A percentile compares a stretch with the other conserved stretches of the same genome.
These are phyloP conservation scores for Phaeotremella skinneri DNA, from an alignment of 768 basidiomycete species.

Conservation along the genomic window DNA sequence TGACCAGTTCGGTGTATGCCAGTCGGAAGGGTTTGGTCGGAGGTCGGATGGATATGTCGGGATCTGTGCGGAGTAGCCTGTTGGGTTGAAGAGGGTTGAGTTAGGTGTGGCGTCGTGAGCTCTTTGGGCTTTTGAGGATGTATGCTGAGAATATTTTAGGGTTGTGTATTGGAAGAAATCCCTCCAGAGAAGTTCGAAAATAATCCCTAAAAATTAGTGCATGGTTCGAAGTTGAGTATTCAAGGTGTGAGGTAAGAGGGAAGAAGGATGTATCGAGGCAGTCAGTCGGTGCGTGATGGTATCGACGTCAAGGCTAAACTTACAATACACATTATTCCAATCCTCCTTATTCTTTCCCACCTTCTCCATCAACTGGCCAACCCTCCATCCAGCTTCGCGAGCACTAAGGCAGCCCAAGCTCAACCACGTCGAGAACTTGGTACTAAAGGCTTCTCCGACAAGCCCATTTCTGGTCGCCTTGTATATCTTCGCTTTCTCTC, in stretches of 20 bases:
- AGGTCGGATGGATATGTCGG: slow-evolving; percentile 24
- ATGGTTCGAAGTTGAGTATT: neutral
- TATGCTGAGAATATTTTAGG: slow-evolving; percentile 31
- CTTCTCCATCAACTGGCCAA: slow-evolving; percentile 33
- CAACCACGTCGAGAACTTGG: slow-evolving; percentile 55
- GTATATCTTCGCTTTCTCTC: slow-evolving; percentile 47
- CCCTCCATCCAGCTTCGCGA: slow-evolving; percentile 43
- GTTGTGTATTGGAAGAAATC: slow-evolving; percentile 54
- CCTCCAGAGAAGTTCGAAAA: slow-evolving; percentile 55
- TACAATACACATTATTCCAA: slow-evolving; percentile 52
- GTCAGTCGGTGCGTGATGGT: too few relatives aligned
- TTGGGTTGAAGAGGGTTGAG: slow-evolving; percentile 52
- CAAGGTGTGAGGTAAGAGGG: slow-evolving; percentile 25
- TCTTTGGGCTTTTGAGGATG: slow-evolving; percentile 5
- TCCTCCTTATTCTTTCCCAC: slow-evolving; percentile 42
- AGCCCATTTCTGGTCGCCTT: slow-evolving; percentile 54
- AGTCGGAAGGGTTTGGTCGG: slow-evolving; percentile 31
- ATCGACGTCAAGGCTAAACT: slow-evolving; percentile 11
- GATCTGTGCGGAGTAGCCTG: slow-evolving; percentile 51
- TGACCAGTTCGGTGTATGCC: slow-evolving; percentile 34
- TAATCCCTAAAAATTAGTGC: slow-evolving; percentile 30
- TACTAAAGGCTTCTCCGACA: slow-evolving; percentile 53
- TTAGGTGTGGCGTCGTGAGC: neutral
- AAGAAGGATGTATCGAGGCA: neutral
- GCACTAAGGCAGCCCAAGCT: slow-evolving; percentile 49